Percentiles rank a stretch among this genome's conserved stretches.
Evolutionary conservation across 1,139 yeast genomes (phyloP).

Genomic region (Nematodospora anomalae): DNA sequence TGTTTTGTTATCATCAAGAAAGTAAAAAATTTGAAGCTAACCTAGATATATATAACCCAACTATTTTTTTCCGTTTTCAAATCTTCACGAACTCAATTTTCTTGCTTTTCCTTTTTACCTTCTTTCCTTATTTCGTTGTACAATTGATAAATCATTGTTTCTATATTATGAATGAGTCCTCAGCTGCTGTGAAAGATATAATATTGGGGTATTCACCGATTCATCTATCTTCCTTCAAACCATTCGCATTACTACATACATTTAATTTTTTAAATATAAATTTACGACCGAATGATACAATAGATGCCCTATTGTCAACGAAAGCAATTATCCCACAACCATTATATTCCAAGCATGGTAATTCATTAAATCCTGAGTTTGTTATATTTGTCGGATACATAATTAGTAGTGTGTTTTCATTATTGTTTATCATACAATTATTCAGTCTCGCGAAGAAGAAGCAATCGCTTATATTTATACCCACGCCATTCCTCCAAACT

Average conservation of each 20-base stretch:
- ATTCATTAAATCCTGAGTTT: conserved; percentile 36
- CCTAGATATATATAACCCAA: no score
- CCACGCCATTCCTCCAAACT: conserved; percentile 13
- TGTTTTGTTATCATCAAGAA: no score
- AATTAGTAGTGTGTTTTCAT: conserved; percentile 14
- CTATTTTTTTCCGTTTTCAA: no score
- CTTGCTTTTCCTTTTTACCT: no score
- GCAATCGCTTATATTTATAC: conserved; percentile 6
- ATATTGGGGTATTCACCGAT: conserved; percentile 9
- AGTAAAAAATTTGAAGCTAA: no score
- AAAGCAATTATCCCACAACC: conserved; percentile 13
- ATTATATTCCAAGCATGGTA: conserved; percentile 16
- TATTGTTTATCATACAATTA: conserved; percentile 21
- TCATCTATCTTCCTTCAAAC: conserved; percentile 12
- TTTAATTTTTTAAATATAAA: conserved; percentile 11
- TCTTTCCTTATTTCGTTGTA: no score
- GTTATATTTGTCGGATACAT: conserved; percentile 22
- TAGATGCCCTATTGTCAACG: background rate
- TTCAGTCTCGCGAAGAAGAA: conserved; percentile 8
- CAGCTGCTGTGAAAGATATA: conserved; percentile 1
- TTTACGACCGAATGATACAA: background rate
- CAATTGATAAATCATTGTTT: no score
- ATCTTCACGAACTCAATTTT: no score
- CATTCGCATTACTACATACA: conserved; percentile 13
- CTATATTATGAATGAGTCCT: conserved; percentile 1